A percentile compares a stretch with the other conserved stretches of the same genome.
These are phyloP conservation scores for Populus alba DNA, from an alignment of 345 rosid genomes.

Conservation along the genomic window DNA sequence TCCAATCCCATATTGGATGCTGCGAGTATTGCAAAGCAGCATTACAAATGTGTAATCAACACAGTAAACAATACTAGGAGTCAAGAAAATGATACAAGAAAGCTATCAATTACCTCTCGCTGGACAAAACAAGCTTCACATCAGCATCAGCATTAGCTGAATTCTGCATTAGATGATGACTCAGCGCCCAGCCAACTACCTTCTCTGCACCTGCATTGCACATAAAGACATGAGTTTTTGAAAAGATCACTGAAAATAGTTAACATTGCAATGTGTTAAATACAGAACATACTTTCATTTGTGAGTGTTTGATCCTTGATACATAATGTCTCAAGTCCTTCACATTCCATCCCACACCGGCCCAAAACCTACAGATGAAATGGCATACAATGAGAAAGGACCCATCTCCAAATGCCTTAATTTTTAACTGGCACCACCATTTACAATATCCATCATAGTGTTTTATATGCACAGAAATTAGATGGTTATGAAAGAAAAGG, in stretches of 20 bases:
- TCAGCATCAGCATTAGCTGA: slow-evolving; percentile 54
- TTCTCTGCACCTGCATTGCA: slow-evolving; percentile 71
- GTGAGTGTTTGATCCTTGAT: slow-evolving; percentile 73
- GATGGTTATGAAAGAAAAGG: neutral
- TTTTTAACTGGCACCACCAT: neutral
- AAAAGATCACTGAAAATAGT: neutral
- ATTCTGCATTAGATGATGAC: slow-evolving; percentile 75
- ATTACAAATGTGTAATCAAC: slow-evolving; percentile 21
- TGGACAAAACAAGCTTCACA: slow-evolving; percentile 53
- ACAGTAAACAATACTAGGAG: slow-evolving; percentile 19
- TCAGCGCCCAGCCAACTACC: slow-evolving; percentile 80
- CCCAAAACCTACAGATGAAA: slow-evolving; percentile 51
- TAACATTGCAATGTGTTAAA: slow-evolving; percentile 7
- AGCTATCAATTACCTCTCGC: slow-evolving; percentile 60
- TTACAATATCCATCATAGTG: slow-evolving; percentile 4
- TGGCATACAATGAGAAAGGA: slow-evolving; percentile 9
- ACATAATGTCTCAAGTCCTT: slow-evolving; percentile 64
- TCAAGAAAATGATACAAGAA: slow-evolving; percentile 8
- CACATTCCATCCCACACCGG: slow-evolving; percentile 66
- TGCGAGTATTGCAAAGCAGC: slow-evolving; percentile 42
- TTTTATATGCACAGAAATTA: neutral
- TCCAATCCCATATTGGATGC: slow-evolving; percentile 68
- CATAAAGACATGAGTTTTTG: slow-evolving; percentile 1
- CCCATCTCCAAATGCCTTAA: slow-evolving; percentile 5
- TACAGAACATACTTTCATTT: slow-evolving; percentile 57